Evolutionary conservation across 345 rosid genomes (phyloP).

Genomic region (Rhizophora apiculata): DNA sequence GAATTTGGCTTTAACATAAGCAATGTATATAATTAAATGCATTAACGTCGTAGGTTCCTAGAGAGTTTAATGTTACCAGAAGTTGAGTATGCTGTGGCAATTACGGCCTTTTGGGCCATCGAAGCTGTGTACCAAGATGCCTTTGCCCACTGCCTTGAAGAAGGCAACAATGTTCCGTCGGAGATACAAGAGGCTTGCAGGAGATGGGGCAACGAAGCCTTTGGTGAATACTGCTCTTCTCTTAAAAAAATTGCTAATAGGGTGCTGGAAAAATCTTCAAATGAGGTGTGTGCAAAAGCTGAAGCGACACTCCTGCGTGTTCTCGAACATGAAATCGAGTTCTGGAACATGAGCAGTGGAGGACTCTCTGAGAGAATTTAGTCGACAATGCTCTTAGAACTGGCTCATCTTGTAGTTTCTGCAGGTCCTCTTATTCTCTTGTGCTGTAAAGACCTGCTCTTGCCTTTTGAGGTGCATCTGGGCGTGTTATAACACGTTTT

Average conservation of each 20-base stretch:
- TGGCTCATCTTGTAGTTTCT: too few species aligned
- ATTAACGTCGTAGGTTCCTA: conserved; percentile 41
- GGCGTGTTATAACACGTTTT: too few species aligned
- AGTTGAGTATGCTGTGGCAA: conserved; percentile 47
- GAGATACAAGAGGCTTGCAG: conserved; percentile 58
- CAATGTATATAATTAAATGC: neutral
- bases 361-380: conserved; percentile 16
- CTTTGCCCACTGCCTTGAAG: conserved; percentile 68
- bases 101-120: conserved; percentile 72
- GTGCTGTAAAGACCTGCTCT: too few species aligned
- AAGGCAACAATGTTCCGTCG: conserved; percentile 45
- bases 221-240: conserved; percentile 50
- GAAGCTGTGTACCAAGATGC: conserved; percentile 82
- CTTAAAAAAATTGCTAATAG: conserved; percentile 52
- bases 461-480: too few species aligned
- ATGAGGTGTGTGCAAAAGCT: conserved; percentile 41
- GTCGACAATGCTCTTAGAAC: neutral
- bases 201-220: conserved; percentile 80
- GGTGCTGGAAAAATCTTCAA: conserved; percentile 47
- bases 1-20: too few species aligned
- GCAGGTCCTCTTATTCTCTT: too few species aligned
- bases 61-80: conserved; percentile 56
- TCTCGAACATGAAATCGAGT: conserved; percentile 66
- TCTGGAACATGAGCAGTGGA: conserved; percentile 72
- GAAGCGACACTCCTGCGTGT: conserved; percentile 49